Evolutionary conservation across 306 rosid species (phyloP), one percentile per base, ranked within the genome.

Genomic region (Rubus idaeus): DNA sequence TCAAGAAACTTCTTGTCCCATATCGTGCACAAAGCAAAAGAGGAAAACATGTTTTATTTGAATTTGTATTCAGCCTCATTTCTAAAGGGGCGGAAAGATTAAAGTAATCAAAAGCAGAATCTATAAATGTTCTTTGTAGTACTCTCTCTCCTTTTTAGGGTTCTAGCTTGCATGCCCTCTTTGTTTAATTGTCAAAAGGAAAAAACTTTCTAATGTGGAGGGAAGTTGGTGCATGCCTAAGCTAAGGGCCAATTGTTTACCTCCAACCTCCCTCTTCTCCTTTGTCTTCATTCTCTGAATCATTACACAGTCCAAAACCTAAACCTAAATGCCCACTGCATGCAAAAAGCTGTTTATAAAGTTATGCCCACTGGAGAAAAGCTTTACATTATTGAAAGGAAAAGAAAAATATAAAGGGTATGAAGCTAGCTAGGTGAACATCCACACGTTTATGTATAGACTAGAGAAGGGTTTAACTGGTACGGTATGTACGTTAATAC

Each of bases 111-210:
- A 45, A 64, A 39, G 69, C 21, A 47, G 66, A 52, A 17, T 11
- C 49, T 39, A 30, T 61, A 61, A 61, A 9, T 66, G 30, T 76
- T 75, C 69, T 52, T 5, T 68, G 73, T 40, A n/a, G 66, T 40
- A n/a, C 13, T 52, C 11, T 52, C 37, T 18, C 64, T 63, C 20
- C 57, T 76, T 66, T 76, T 20, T 14, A 35, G 21, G 45, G 42
- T 56, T n/a, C 68, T 23, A 23, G 26, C 26, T 6, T 41, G 74
- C 80, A 13, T 53, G 80, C 60, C 53, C 18, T 56, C 20, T 42
- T n/a, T 50, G 21, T 42, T 67, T 23, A 14, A 7, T 21, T 76
- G n/a, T 14, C 30, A 20, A 39, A 75, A 55, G 40, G 47, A 4
- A 67, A 67, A 77, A 53, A 10, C 42, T 44, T 41, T 76, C 11